Percentiles rank a stretch among this genome's conserved stretches.
These are phyloP conservation scores for Debaryomycetaceae sp. DNA, from an alignment of 1,139 yeast genomes.

Conservation along the genomic window DNA sequence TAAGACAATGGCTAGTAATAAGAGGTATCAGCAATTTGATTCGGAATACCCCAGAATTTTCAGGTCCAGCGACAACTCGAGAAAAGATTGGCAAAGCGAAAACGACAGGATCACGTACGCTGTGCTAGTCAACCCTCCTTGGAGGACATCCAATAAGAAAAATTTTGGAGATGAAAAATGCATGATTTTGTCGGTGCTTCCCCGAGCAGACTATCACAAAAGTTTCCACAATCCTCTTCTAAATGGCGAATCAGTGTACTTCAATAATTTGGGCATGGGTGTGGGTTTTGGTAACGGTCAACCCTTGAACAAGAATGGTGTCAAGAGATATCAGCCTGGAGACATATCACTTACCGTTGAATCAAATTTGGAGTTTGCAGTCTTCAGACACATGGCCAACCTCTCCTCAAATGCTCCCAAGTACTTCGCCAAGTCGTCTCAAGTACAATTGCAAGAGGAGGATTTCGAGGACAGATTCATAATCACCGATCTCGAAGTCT, in stretches of 20 bases:
- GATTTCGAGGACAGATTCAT: slow-evolving; percentile 70
- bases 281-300: slow-evolving; percentile 75
- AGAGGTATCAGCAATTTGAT: slow-evolving; percentile 50
- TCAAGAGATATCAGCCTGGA: slow-evolving; percentile 48
- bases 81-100: slow-evolving; percentile 32
- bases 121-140: slow-evolving; percentile 62
- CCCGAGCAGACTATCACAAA: slow-evolving; percentile 56
- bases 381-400: slow-evolving; percentile 60
- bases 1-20: slow-evolving; percentile 40
- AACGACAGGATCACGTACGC: slow-evolving; percentile 53
- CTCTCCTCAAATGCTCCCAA: slow-evolving; percentile 18
- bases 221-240: slow-evolving; percentile 29
- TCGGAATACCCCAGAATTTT: slow-evolving; percentile 51
- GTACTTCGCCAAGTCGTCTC: slow-evolving; percentile 27
- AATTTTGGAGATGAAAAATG: slow-evolving; percentile 64
- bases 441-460: slow-evolving; percentile 12
- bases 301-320: slow-evolving; percentile 48
- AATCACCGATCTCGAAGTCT: slow-evolving; percentile 77
- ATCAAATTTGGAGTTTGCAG: slow-evolving; percentile 73
- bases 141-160: slow-evolving; percentile 71
- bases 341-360: slow-evolving; percentile 79
- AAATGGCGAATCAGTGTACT: slow-evolving; percentile 47
- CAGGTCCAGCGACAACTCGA: slow-evolving; percentile 26
- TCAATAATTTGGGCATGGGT: slow-evolving; percentile 71
- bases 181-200: slow-evolving; percentile 59